Evolutionary conservation across 805 yeast genomes (phyloP).

Genomic region (Spathaspora boniae): DNA sequence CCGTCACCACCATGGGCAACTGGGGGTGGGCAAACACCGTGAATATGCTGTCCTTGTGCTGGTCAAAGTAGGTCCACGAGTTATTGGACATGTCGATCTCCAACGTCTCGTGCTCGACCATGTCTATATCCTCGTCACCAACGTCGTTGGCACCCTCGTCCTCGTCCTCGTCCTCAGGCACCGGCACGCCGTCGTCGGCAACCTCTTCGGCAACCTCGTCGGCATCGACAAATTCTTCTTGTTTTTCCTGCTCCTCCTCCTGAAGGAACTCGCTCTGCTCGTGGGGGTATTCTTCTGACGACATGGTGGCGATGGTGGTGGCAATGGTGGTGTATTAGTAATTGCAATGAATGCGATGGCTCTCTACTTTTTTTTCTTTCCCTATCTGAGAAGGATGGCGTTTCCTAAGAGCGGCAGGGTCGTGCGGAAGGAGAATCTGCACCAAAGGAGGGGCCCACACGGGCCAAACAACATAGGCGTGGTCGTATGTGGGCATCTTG

Average conservation of each 20-base stretch:
- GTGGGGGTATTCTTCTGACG: background rate
- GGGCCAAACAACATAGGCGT: too few relatives aligned
- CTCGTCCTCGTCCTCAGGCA: conserved; percentile 33
- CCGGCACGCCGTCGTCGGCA: conserved; percentile 26
- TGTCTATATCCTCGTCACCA: conserved; percentile 27
- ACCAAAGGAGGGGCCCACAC: too few relatives aligned
- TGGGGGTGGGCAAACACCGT: conserved; percentile 79
- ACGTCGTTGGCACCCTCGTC: conserved; percentile 26
- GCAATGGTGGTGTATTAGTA: too few relatives aligned
- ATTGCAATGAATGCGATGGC: too few relatives aligned
- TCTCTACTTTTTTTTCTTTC: too few relatives aligned
- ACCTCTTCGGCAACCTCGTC: conserved; percentile 36
- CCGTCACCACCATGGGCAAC: conserved; percentile 82
- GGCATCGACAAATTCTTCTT: conserved; percentile 26
- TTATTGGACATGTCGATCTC: conserved; percentile 89
- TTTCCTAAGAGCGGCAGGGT: too few relatives aligned
- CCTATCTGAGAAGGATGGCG: too few relatives aligned
- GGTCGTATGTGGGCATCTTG: too few relatives aligned
- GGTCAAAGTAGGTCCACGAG: conserved; percentile 85
- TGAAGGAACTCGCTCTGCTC: conserved; percentile 1
- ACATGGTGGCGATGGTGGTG: too few relatives aligned
- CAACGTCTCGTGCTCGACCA: conserved; percentile 42
- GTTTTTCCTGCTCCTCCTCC: conserved; percentile 22
- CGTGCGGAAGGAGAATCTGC: too few relatives aligned
- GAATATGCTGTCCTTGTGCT: conserved; percentile 84